Evolutionary conservation across 139 green algal species (phyloP).

Genomic region (Chlamydomonas sp.): DNA sequence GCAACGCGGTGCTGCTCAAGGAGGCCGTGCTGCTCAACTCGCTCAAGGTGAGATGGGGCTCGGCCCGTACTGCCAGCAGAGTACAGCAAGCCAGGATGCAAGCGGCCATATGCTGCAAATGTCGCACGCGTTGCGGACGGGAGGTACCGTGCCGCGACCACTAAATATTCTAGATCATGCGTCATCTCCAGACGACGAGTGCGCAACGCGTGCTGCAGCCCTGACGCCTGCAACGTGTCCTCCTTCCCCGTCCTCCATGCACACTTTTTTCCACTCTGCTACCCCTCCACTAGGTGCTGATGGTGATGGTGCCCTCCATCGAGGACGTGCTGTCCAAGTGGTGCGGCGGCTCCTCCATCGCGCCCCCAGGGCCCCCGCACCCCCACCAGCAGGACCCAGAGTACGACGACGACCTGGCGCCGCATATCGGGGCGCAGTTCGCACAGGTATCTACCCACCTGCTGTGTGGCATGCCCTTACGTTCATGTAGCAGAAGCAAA

Average conservation of each 20-base stretch:
- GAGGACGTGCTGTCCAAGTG: slow-evolving; percentile 58
- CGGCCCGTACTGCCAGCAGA: no score
- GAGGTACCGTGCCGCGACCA: no score
- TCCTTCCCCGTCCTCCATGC: no score
- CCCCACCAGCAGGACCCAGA: background rate
- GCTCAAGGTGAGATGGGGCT: slow-evolving; percentile 37
- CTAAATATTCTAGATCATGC: no score
- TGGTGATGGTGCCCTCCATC: slow-evolving; percentile 57
- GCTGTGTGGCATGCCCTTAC: no score
- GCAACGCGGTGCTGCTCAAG: slow-evolving; percentile 39
- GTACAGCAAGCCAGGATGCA: no score
- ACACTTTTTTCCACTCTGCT: no score
- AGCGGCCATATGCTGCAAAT: no score
- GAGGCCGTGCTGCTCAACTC: slow-evolving; percentile 71
- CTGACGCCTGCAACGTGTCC: no score
- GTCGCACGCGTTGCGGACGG: no score
- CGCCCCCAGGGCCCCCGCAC: background rate
- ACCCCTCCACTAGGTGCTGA: slow-evolving; percentile 36
- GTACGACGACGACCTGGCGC: slow-evolving; percentile 43
- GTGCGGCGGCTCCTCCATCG: slow-evolving; percentile 6
- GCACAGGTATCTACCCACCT: slow-evolving; percentile 27
- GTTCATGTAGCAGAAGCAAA: background rate
- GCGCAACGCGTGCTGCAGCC: no score
- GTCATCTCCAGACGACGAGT: no score
- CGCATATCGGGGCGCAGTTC: slow-evolving; percentile 62